These are phyloP conservation scores for Chrysanthemum seticuspe DNA, from an alignment of 129 eudicot genomes.

Conservation along the genomic window DNA sequence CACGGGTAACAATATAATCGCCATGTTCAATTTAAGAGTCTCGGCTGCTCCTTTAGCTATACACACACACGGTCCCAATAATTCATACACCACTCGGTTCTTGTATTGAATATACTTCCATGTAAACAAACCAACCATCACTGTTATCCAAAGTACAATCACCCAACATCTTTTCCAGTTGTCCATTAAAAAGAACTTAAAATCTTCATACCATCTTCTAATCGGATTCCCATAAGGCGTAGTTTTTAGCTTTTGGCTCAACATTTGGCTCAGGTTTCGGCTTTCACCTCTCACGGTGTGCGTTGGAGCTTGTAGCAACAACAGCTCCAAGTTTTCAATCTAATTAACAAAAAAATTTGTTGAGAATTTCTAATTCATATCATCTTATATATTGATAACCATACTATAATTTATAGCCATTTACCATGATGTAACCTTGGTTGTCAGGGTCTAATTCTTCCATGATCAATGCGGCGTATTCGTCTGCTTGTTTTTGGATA, in stretches of 20 bases:
- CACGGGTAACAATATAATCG: conserved; percentile 74
- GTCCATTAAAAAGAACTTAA: conserved; percentile 57
- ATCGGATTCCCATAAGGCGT: conserved; percentile 32
- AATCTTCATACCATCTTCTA: conserved; percentile 43
- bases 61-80: conserved; percentile 74
- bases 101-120: conserved; percentile 68
- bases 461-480: conserved; percentile 86
- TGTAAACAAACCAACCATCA: conserved; percentile 61
- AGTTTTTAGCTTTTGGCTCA: conserved; percentile 64
- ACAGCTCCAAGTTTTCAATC: conserved; percentile 81
- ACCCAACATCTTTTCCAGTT: conserved; percentile 95
- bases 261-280: conserved; percentile 60
- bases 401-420: neutral
- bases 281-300: conserved; percentile 54
- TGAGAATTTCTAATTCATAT: neutral
- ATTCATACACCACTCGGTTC: conserved; percentile 47
- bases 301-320: conserved; percentile 66
- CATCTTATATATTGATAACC: too few relatives aligned
- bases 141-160: conserved; percentile 64
- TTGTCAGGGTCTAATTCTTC: conserved; percentile 81
- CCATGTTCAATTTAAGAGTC: conserved; percentile 88
- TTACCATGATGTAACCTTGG: conserved; percentile 72
- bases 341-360: conserved; percentile 20
- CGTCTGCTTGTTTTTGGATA: conserved; percentile 74
- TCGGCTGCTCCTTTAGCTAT: conserved; percentile 94